Conservation (phyloP, 176 grass and related monocot genomes). For the Hsuehochloa calcarea region DNA sequence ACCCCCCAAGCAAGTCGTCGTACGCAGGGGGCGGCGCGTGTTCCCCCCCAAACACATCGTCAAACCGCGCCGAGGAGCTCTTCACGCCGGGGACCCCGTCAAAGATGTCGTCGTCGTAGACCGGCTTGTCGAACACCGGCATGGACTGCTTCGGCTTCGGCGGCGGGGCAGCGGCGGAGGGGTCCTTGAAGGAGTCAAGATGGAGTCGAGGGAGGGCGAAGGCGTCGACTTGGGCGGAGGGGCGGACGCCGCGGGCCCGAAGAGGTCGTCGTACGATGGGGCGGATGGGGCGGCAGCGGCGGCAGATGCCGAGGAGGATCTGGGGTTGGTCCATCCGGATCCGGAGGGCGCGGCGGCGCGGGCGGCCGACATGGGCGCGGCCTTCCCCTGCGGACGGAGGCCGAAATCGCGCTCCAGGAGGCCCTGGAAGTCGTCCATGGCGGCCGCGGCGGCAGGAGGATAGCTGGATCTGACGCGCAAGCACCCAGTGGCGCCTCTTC, state of each 20-base stretch:
- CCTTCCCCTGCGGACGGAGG: slow-evolving; percentile 57
- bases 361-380: slow-evolving; percentile 63
- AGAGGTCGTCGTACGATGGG: slow-evolving; percentile 61
- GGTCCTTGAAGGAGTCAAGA: slow-evolving; percentile 51
- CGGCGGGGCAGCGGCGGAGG: background rate
- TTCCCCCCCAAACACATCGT: slow-evolving; percentile 58
- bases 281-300: slow-evolving; percentile 31
- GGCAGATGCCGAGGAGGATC: slow-evolving; percentile 46
- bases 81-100: slow-evolving; percentile 52
- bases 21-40: slow-evolving; percentile 40
- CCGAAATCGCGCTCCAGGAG: slow-evolving; percentile 65
- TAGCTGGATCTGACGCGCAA: slow-evolving; percentile 26
- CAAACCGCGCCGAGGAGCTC: slow-evolving; percentile 45
- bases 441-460: background rate
- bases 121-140: slow-evolving; percentile 52
- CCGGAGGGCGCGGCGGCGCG: slow-evolving; percentile 34
- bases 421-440: slow-evolving; percentile 65
- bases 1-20: slow-evolving; percentile 64
- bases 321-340: slow-evolving; percentile 37
- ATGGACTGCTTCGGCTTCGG: slow-evolving; percentile 46
- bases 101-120: slow-evolving; percentile 70
- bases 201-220: slow-evolving; percentile 41
- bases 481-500: background rate
- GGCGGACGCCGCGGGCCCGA: slow-evolving; percentile 38
- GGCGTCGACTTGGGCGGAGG: slow-evolving; percentile 28